Evolutionary conservation across 441 rosid genomes (phyloP).

Genomic region (Aleurites moluccanus): DNA sequence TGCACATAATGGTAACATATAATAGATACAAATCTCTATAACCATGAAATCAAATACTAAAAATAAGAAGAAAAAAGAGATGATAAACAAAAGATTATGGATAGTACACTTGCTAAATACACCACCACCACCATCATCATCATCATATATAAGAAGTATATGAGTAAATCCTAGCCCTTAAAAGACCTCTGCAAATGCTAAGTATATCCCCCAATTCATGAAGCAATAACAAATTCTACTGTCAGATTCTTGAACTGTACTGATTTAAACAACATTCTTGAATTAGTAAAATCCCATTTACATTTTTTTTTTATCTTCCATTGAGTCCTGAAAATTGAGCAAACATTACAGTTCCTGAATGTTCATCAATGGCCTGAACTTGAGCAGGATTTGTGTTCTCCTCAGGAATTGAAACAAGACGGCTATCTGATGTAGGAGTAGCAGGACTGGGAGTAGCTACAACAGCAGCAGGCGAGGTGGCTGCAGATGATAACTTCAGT

Average conservation of each 20-base stretch:
- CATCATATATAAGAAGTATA: slow-evolving; percentile 6
- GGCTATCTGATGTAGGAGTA: slow-evolving; percentile 30
- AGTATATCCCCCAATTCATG: neutral
- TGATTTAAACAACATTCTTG: neutral
- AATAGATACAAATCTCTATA: slow-evolving; percentile 9
- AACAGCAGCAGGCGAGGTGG: slow-evolving; percentile 26
- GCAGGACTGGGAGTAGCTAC: slow-evolving; percentile 21
- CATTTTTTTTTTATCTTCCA: slow-evolving; percentile 44
- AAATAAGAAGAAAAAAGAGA: neutral
- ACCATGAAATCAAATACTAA: slow-evolving; percentile 12
- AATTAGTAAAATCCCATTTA: neutral
- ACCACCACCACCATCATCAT: slow-evolving; percentile 4
- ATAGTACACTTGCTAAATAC: slow-evolving; percentile 17
- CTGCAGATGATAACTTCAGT: slow-evolving; percentile 26
- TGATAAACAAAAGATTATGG: neutral
- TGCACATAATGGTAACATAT: slow-evolving; percentile 10
- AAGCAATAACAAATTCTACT: neutral
- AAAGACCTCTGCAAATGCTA: slow-evolving; percentile 13
- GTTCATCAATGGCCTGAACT: slow-evolving; percentile 43
- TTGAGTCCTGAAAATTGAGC: slow-evolving; percentile 51
- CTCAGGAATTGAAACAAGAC: slow-evolving; percentile 37
- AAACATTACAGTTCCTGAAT: slow-evolving; percentile 66
- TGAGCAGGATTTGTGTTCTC: slow-evolving; percentile 40
- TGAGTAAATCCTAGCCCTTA: slow-evolving; percentile 14
- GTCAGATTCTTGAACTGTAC: slow-evolving; percentile 3